These are phyloP conservation scores for Hymenoscyphus albidus DNA, from an alignment of 2,329 filamentous ascomycete species.

Conservation along the genomic window DNA sequence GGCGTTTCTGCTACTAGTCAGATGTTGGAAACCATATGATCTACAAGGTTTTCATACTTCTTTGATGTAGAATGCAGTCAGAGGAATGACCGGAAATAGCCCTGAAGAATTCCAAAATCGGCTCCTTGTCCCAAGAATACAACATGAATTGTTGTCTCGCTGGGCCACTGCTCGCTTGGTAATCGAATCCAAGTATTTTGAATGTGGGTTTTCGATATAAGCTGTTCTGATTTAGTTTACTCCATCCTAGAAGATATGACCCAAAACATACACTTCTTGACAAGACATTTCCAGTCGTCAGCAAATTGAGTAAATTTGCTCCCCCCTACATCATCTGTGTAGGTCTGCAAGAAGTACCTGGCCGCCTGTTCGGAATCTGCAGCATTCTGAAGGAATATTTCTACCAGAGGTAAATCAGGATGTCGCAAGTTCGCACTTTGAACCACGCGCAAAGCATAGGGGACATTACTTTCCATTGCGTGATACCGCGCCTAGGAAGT, in stretches of 20 bases:
- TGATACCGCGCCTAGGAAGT: too few species aligned
- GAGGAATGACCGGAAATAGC: slow-evolving; percentile 15
- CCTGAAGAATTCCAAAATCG: slow-evolving; percentile 11
- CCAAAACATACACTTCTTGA: slow-evolving; percentile 15
- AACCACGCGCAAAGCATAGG: too few species aligned
- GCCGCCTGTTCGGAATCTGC: too few species aligned
- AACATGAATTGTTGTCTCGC: slow-evolving; percentile 13
- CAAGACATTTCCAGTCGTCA: slow-evolving; percentile 13
- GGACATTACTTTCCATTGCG: too few species aligned
- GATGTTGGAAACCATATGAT: slow-evolving; percentile 1
- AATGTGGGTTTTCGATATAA: slow-evolving; percentile 4
- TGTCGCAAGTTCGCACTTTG: too few species aligned
- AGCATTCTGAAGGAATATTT: too few species aligned
- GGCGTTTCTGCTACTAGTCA: slow-evolving; percentile 11
- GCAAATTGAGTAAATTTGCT: too few species aligned
- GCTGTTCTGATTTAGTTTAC: too few species aligned
- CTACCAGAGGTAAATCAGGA: too few species aligned
- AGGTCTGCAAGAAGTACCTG: too few species aligned
- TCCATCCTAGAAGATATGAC: too few species aligned
- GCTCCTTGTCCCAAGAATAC: slow-evolving; percentile 9
- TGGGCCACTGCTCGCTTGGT: slow-evolving; percentile 6
- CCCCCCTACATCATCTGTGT: too few species aligned
- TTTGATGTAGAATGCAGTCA: slow-evolving; percentile 11
- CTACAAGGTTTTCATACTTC: slow-evolving; percentile 10
- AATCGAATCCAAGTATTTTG: slow-evolving; percentile 6